Evolutionary conservation across 148 eudicot species (phyloP).

Genomic region (Rhododendron vialii): DNA sequence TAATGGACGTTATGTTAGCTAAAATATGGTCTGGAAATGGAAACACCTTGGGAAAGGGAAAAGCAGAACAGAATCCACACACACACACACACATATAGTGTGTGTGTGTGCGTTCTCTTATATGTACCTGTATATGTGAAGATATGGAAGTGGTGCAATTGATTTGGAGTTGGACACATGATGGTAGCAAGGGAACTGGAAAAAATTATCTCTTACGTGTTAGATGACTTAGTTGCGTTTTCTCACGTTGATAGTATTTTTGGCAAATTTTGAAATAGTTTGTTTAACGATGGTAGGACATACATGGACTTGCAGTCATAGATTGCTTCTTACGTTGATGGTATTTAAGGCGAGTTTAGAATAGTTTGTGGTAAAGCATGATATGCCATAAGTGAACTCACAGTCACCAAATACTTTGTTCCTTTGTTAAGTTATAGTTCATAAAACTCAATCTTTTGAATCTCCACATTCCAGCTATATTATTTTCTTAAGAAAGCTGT

Average conservation of each 20-base stretch:
- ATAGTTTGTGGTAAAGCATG: background rate
- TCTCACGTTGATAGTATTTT: background rate
- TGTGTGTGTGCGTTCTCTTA: no score
- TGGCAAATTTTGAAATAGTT: background rate
- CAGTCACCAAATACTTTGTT: background rate
- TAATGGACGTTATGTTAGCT: background rate
- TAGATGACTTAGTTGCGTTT: background rate
- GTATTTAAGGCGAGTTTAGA: background rate
- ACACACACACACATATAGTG: no score
- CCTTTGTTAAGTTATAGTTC: background rate
- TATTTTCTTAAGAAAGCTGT: background rate
- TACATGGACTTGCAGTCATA: background rate
- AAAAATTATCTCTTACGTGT: background rate
- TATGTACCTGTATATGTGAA: background rate
- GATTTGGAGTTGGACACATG: background rate
- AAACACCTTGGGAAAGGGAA: background rate
- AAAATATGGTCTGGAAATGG: background rate
- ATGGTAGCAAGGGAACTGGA: background rate
- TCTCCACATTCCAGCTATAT: background rate
- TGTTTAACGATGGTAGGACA: background rate
- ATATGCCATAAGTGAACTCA: background rate
- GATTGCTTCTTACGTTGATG: background rate
- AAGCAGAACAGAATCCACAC: no score
- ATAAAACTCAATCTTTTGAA: background rate
- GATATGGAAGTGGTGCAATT: background rate